These are phyloP conservation scores for Fusarium cicatricum DNA, from an alignment of 2,329 filamentous ascomycete genomes.

Conservation along the genomic window DNA sequence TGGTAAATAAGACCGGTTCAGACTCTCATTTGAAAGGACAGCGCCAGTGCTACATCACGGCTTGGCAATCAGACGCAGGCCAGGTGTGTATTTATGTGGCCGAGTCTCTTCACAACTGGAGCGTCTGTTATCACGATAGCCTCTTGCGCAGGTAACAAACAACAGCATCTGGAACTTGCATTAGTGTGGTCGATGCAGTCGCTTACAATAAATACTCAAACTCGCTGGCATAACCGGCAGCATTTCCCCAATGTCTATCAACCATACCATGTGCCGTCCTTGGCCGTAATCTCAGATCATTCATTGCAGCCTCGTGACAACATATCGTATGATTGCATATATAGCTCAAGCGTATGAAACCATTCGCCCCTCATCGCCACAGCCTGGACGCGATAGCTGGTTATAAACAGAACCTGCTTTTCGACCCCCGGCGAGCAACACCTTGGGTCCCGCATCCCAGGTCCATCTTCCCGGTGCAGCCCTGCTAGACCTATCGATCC, in stretches of 20 bases:
- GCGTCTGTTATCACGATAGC: no score
- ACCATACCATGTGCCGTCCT: constrained; percentile 1
- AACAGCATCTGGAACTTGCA: no score
- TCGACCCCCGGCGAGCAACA: no score
- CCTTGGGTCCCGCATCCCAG: not conserved
- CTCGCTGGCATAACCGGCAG: not conserved
- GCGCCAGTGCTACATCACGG: no score
- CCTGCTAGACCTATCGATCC: constrained; percentile 1
- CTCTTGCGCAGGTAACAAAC: no score
- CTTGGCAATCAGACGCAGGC: no score
- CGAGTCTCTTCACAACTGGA: no score
- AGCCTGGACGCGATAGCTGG: not conserved
- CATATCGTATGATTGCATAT: constrained; percentile 4
- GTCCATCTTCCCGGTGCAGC: not conserved
- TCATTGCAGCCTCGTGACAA: constrained; percentile 6
- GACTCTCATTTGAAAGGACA: no score
- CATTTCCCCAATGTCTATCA: not conserved
- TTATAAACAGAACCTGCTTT: not conserved
- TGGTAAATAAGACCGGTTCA: no score
- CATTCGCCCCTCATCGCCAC: constrained; percentile 4
- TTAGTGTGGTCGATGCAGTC: not conserved
- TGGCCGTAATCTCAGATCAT: not conserved
- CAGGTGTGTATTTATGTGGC: no score
- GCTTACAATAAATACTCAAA: not conserved
- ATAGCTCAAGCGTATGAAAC: not conserved